phyloP scores from a whole-genome alignment of 306 rosid species.

The Inga leiocalycina region DNA sequence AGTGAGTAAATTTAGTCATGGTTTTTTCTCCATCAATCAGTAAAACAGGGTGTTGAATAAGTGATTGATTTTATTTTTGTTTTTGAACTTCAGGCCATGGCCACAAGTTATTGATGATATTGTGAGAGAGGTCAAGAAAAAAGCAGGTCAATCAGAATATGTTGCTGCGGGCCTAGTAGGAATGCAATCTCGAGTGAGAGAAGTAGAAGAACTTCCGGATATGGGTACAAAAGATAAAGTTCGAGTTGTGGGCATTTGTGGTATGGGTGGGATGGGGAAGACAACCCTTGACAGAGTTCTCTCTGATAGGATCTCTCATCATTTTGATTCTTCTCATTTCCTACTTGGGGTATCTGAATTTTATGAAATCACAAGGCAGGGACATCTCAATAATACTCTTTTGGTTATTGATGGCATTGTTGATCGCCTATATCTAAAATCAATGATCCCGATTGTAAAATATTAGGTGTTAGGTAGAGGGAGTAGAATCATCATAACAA shows the following conservation, averaged over 20 bases:
- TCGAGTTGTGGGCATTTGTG: not conserved
- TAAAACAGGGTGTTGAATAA: too few relatives aligned
- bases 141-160: not conserved
- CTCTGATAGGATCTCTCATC: not conserved
- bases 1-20: not conserved
- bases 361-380: not conserved
- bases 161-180: not conserved
- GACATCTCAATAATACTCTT: not conserved
- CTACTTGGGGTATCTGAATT: not conserved
- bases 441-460: not conserved
- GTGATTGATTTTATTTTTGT: not conserved
- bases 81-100: not conserved
- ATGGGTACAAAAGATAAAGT: not conserved
- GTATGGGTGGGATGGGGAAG: not conserved
- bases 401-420: not conserved
- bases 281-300: not conserved
- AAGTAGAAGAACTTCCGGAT: not conserved
- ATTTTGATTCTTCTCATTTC: not conserved
- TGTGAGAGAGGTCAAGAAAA: not conserved
- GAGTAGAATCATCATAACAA: not conserved
- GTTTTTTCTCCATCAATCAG: not conserved
- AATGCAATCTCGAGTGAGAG: not conserved
- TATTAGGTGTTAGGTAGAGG: not conserved
- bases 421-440: not conserved
- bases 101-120: not conserved